A percentile compares a stretch with the other conserved stretches of the same genome.
phyloP scores from a whole-genome alignment of 202 grass and related monocot genomes.

The Brachypodium distachyon region DNA sequence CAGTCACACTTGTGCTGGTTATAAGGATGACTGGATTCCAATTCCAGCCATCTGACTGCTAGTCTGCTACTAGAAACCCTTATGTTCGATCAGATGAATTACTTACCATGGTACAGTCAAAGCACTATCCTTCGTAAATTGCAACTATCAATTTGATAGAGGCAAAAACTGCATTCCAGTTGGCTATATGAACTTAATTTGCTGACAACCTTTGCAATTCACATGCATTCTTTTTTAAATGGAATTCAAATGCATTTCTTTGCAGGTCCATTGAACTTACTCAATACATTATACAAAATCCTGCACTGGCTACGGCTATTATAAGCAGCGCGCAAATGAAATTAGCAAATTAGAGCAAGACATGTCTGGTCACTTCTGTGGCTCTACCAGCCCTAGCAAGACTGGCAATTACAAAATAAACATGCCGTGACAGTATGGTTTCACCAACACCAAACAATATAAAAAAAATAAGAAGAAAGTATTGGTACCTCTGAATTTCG shows the following conservation, averaged over 20 bases:
- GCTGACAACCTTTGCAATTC: background rate
- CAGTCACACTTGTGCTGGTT: background rate
- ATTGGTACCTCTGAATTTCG: slow-evolving; percentile 57
- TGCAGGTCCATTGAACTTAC: background rate
- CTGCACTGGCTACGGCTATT: background rate
- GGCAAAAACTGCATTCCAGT: background rate
- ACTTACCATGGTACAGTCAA: too few relatives aligned
- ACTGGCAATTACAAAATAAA: slow-evolving; percentile 7
- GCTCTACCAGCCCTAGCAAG: background rate
- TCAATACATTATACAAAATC: background rate
- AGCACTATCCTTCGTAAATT: background rate
- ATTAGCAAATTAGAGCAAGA: background rate
- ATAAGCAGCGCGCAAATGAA: background rate
- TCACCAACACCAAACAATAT: background rate
- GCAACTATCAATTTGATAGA: background rate
- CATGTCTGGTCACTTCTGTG: background rate
- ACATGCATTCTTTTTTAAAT: background rate
- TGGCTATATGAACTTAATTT: background rate
- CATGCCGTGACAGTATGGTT: slow-evolving; percentile 4
- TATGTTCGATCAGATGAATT: background rate
- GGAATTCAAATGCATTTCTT: background rate
- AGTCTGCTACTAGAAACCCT: background rate
- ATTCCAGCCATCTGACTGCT: background rate
- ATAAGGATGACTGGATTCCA: background rate
- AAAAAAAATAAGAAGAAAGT: slow-evolving; percentile 13